These are phyloP conservation scores for Protea cynaroides DNA, from an alignment of 164 flowering plant species.

Conservation along the genomic window DNA sequence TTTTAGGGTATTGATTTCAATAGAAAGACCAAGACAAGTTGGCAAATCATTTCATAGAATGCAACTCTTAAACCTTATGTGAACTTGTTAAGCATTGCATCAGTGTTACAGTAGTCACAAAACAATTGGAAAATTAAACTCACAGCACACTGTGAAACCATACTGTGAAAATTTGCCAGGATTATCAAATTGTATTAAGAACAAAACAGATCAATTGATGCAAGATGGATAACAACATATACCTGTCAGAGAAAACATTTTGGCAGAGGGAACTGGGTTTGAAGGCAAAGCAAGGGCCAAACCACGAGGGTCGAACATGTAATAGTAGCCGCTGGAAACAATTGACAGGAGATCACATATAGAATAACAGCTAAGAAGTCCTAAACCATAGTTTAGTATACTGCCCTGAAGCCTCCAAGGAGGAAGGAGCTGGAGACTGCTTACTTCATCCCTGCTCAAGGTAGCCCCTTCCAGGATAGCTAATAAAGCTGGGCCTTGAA, in stretches of 20 bases:
- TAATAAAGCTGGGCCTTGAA: conserved; percentile 90
- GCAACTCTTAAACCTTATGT: no score
- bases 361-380: conserved; percentile 72
- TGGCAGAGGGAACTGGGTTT: conserved; percentile 57
- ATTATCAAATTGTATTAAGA: no score
- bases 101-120: no score
- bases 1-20: no score
- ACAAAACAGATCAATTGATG: not conserved
- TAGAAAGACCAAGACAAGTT: no score
- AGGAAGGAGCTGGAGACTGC: conserved; percentile 76
- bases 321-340: conserved; percentile 72
- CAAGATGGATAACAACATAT: conserved; percentile 4
- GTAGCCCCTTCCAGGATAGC: conserved; percentile 78
- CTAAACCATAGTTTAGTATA: conserved; percentile 84
- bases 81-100: no score
- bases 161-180: no score
- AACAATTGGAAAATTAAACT: no score
- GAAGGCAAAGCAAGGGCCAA: conserved; percentile 58
- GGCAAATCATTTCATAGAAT: no score
- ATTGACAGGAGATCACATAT: conserved; percentile 64
- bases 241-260: conserved; percentile 85
- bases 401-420: conserved; percentile 88
- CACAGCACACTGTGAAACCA: no score
- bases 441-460: conserved; percentile 78
- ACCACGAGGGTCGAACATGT: conserved; percentile 90